Evolutionary conservation across 352 stramenopile genomes (phyloP).

Genomic region (Phytophthora cajani): DNA sequence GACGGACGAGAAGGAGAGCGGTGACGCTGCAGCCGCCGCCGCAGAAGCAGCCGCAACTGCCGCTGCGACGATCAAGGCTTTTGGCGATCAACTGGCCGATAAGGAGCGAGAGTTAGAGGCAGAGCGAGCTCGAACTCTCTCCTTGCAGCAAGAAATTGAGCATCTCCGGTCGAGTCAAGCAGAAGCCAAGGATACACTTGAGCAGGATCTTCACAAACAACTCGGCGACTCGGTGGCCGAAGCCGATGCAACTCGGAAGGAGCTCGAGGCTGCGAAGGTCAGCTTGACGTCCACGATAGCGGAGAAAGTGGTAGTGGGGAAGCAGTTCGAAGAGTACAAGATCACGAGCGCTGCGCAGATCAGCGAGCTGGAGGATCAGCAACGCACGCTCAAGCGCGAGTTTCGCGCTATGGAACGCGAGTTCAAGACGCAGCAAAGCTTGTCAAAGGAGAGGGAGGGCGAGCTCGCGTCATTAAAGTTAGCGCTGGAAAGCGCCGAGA

Average conservation of each 20-base stretch:
- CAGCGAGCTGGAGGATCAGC: slow-evolving; percentile 60
- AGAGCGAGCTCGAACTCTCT: slow-evolving; percentile 16
- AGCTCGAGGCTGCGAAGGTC: slow-evolving; percentile 20
- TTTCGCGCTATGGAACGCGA: slow-evolving; percentile 67
- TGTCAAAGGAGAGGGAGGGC: slow-evolving; percentile 62
- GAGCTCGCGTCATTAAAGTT: slow-evolving; percentile 43
- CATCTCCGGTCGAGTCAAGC: slow-evolving; percentile 24
- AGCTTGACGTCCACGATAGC: slow-evolving; percentile 22
- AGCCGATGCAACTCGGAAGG: slow-evolving; percentile 21
- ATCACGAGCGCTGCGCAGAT: slow-evolving; percentile 37
- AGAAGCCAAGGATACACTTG: slow-evolving; percentile 22
- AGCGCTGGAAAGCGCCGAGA: slow-evolving; percentile 44
- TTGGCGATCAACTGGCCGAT: slow-evolving; percentile 24
- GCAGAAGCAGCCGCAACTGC: slow-evolving; percentile 23
- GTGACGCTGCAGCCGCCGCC: slow-evolving; percentile 29
- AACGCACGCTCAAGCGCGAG: slow-evolving; percentile 61
- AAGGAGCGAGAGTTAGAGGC: slow-evolving; percentile 39
- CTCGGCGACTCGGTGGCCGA: slow-evolving; percentile 21
- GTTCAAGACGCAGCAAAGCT: slow-evolving; percentile 55
- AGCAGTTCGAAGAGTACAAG: slow-evolving; percentile 40
- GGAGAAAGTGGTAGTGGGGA: slow-evolving; percentile 27
- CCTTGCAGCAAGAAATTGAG: slow-evolving; percentile 36
- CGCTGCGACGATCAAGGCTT: slow-evolving; percentile 27
- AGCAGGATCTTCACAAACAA: slow-evolving; percentile 34
- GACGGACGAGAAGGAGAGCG: slow-evolving; percentile 21